Conservation (phyloP, 768 basidiomycete genomes). For the Clitopilus hobsonii region DNA sequence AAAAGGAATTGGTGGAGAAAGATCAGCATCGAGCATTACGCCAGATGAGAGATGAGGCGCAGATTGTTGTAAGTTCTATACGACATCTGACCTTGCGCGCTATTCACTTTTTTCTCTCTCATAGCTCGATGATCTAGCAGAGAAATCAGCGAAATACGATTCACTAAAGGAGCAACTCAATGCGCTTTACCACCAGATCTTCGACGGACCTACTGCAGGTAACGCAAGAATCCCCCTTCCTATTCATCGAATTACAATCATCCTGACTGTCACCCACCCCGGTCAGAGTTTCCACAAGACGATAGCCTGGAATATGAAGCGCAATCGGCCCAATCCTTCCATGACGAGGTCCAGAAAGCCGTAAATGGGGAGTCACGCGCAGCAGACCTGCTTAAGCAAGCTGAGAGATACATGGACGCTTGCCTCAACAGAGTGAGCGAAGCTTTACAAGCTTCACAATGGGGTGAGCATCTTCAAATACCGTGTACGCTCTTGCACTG, state of each 20-base stretch:
- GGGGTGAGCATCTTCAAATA: slow-evolving; percentile 21
- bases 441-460: slow-evolving; percentile 34
- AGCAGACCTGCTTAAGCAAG: slow-evolving; percentile 32
- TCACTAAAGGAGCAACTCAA: slow-evolving; percentile 29
- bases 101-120: background rate
- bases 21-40: slow-evolving; percentile 25
- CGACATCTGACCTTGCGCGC: background rate
- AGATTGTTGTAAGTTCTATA: slow-evolving; percentile 25
- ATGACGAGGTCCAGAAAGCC: slow-evolving; percentile 29
- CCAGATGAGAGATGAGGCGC: slow-evolving; percentile 29
- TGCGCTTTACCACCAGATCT: slow-evolving; percentile 33
- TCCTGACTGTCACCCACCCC: background rate
- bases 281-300: slow-evolving; percentile 38
- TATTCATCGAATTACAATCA: background rate
- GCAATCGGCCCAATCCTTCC: slow-evolving; percentile 21
- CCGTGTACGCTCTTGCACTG: background rate
- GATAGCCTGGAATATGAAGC: slow-evolving; percentile 37
- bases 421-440: slow-evolving; percentile 29
- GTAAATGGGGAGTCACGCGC: slow-evolving; percentile 37
- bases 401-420: slow-evolving; percentile 25
- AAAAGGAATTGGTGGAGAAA: slow-evolving; percentile 34
- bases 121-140: slow-evolving; percentile 28
- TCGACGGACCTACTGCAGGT: slow-evolving; percentile 41
- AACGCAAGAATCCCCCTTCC: slow-evolving; percentile 1
- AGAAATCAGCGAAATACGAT: slow-evolving; percentile 24